Evolutionary conservation across 169 alveolate species (phyloP), one percentile per base, ranked within the genome.

Genomic region (Toxoplasma gondii): DNA sequence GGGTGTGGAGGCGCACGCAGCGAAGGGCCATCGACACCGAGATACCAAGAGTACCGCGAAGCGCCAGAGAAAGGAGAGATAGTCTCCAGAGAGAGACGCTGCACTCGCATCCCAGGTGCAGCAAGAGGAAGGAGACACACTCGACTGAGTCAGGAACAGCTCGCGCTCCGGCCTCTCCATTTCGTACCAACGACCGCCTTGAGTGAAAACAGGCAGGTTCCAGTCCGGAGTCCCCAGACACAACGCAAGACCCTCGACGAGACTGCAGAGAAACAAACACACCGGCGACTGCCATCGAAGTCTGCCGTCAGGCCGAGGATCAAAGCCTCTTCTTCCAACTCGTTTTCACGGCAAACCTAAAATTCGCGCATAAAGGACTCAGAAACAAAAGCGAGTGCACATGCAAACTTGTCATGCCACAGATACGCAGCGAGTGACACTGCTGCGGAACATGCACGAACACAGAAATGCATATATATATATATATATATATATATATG

Each of bases 181-280:
- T 31, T 39, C 41, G 5, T 82, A 41, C 90, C 90, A 82, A 24
- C 27, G n/a, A 0, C 90, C 90, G 12, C 90, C 90, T 22, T 38
- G 69, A 39, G 38, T 2, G 67, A 82, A 82, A 17, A 82, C 67
- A 0, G 90, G 90, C 27, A 24, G 69, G 36, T 82, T 82, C 90
- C 90, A 82, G 64, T 82, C 90, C n/a, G 34, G 34, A 29, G 38
- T 38, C 53, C 90, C 90, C 29, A 43, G 54, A 17, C 90, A 43
- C 90, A 82, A 31, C n/a, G 90, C 53, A 22, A 82, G 67, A 1
- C 36, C 64, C 53, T 82, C 67, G 31, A 82, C 90, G 38, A 82
- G 64, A 31, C 90, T 82, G 90, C 67, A n/a, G 17, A 36, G 84
- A 74, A 4, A 10, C 84, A n/a, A 74, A 2, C 84, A 74, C 39